Evolutionary conservation across 192 early-diverging fungal species (phyloP).

Genomic region (Funneliformis mosseae): DNA sequence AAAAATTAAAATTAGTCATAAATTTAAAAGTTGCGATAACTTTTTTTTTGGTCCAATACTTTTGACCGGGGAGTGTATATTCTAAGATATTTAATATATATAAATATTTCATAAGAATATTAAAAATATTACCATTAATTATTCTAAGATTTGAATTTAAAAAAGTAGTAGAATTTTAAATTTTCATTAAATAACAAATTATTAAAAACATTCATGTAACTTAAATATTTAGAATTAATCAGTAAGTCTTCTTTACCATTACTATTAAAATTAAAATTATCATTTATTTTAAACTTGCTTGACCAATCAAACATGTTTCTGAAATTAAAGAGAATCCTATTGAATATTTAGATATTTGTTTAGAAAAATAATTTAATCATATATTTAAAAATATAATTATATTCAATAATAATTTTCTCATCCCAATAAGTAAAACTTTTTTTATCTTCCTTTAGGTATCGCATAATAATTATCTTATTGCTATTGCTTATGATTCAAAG

Average conservation of each 20-base stretch:
- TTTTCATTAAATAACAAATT: background rate
- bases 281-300: slow-evolving; percentile 22
- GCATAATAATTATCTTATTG: slow-evolving; percentile 35
- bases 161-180: background rate
- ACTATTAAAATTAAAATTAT: slow-evolving; percentile 63
- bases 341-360: slow-evolving; percentile 14
- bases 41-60: no score
- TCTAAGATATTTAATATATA: no score
- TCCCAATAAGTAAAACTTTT: slow-evolving; percentile 24
- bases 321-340: background rate
- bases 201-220: background rate
- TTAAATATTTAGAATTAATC: slow-evolving; percentile 62
- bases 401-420: background rate
- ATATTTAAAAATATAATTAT: background rate
- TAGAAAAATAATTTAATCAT: background rate
- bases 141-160: no score
- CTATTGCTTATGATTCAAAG: slow-evolving; percentile 37
- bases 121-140: no score
- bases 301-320: background rate
- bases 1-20: no score
- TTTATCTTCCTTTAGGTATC: background rate
- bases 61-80: no score
- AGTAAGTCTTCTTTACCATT: slow-evolving; percentile 60
- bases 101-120: no score
- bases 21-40: no score